These are phyloP conservation scores for Liriodendron chinense DNA, from an alignment of 164 flowering plant species.

Conservation along the genomic window DNA sequence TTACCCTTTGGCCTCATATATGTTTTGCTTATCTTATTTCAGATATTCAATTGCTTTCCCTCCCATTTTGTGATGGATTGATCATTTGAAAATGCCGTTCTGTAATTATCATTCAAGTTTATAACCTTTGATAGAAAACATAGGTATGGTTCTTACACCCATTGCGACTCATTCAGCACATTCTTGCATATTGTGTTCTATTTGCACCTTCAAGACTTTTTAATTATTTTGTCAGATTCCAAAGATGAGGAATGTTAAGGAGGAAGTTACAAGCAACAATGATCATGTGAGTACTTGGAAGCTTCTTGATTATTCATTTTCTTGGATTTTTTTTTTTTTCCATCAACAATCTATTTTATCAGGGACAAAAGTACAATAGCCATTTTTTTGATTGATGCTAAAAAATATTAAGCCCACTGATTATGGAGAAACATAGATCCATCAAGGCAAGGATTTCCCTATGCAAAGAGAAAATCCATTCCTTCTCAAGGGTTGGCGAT, in stretches of 20 bases:
- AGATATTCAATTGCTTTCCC: background rate
- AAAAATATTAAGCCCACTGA: background rate
- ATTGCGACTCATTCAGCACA: background rate
- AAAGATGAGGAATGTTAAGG: constrained; percentile 17
- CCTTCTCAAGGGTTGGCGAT: too few relatives aligned
- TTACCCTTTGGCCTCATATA: background rate
- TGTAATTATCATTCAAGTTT: background rate
- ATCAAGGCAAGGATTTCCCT: too few relatives aligned
- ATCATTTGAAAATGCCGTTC: background rate
- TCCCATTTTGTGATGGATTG: background rate
- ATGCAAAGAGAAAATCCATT: too few relatives aligned
- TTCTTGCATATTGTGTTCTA: background rate
- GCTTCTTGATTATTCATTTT: background rate
- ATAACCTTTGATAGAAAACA: background rate
- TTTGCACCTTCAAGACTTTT: background rate
- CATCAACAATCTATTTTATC: background rate
- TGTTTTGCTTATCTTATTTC: background rate
- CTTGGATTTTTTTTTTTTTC: background rate
- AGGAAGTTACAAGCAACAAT: constrained; percentile 1
- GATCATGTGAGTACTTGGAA: constrained; percentile 13
- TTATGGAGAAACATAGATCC: background rate
- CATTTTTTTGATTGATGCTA: background rate
- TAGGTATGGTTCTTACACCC: background rate
- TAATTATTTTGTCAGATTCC: background rate
- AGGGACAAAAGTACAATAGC: background rate